phyloP scores from a whole-genome alignment of 306 rosid species.

The Abrus pulchellus region DNA sequence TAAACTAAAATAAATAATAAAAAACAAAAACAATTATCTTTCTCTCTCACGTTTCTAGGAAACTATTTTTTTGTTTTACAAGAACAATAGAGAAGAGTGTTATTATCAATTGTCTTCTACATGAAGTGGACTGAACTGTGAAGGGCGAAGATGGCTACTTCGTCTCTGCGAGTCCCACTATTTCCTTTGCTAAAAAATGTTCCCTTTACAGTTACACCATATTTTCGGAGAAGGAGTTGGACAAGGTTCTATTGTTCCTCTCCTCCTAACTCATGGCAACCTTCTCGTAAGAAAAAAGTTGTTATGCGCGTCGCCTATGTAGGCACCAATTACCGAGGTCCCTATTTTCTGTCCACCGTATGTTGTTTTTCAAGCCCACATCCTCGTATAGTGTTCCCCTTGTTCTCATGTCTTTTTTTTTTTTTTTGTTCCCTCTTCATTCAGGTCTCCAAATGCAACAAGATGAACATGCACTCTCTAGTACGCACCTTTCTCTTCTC shows the following conservation, averaged over 20 bases:
- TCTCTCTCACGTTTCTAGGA: too few species aligned
- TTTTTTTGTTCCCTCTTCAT: slow-evolving; percentile 23
- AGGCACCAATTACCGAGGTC: slow-evolving; percentile 91
- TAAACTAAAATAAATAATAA: too few species aligned
- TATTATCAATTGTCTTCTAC: too few species aligned
- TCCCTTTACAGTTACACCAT: slow-evolving; percentile 39
- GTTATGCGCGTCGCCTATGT: slow-evolving; percentile 85
- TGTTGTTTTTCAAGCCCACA: neutral
- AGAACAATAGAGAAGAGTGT: too few species aligned
- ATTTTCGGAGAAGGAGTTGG: neutral
- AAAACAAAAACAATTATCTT: too few species aligned
- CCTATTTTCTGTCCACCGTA: neutral
- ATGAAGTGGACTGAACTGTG: neutral
- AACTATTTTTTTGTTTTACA: too few species aligned
- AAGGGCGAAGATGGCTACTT: slow-evolving; percentile 55
- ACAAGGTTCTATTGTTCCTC: slow-evolving; percentile 43
- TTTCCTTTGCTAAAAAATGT: slow-evolving; percentile 50
- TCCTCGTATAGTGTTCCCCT: neutral
- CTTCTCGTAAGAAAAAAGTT: slow-evolving; percentile 81
- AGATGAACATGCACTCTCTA: slow-evolving; percentile 66
- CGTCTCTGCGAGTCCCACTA: slow-evolving; percentile 59
- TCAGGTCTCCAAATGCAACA: slow-evolving; percentile 88
- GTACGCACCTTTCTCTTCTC: slow-evolving; percentile 53
- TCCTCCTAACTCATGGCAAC: slow-evolving; percentile 61
- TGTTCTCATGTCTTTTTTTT: neutral